A percentile compares a stretch with the other conserved stretches of the same genome.
Conservation (phyloP, 495 filamentous ascomycete species). For the Trichoderma virens region DNA sequence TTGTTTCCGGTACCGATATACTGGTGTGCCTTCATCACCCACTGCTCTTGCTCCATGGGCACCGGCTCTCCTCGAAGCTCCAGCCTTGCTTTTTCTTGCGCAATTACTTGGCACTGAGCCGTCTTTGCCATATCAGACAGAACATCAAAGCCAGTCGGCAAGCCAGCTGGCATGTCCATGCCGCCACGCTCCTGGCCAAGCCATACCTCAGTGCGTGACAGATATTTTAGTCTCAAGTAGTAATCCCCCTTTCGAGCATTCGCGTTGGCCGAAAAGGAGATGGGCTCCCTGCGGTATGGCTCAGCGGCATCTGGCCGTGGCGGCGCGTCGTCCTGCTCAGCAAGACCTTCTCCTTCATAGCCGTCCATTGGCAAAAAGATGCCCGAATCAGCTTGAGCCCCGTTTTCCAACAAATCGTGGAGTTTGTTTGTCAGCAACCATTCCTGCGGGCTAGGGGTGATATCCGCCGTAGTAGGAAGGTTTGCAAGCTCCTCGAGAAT, state of each 20-base stretch:
- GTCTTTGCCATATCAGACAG: background rate
- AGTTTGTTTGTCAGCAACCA: constrained; percentile 2
- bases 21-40: background rate
- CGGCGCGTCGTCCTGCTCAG: background rate
- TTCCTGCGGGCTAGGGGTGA: background rate
- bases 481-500: background rate
- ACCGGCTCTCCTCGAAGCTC: constrained; percentile 1
- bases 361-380: constrained; percentile 10
- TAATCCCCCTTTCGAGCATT: background rate
- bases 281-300: background rate
- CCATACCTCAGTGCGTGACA: background rate
- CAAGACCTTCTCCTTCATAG: background rate
- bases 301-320: background rate
- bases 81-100: background rate
- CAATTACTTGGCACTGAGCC: background rate
- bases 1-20: background rate
- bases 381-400: background rate
- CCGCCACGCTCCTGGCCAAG: background rate
- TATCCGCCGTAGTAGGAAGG: background rate
- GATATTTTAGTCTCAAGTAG: background rate
- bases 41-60: background rate
- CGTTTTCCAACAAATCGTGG: constrained; percentile 7
- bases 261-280: background rate
- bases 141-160: background rate
- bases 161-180: too few relatives aligned